These are phyloP conservation scores for Pleurostoma richardsiae DNA, from an alignment of 2,329 filamentous ascomycete species.

Conservation along the genomic window DNA sequence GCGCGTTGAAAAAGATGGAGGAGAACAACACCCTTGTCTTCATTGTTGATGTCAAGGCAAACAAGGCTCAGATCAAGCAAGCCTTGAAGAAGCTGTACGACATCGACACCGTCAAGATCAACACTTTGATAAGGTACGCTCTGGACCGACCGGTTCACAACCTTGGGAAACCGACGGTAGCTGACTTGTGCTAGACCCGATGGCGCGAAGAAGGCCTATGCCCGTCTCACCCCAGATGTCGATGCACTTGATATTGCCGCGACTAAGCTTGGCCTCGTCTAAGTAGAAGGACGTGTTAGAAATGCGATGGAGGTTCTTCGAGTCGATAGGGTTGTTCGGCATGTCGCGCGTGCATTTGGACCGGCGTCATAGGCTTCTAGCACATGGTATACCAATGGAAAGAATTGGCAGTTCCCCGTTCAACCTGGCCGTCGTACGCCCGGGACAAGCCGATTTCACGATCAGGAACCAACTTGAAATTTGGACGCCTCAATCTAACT, in stretches of 20 bases:
- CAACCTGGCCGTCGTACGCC: too few relatives aligned
- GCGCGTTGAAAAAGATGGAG: slow-evolving; percentile 99
- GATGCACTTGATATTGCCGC: slow-evolving; percentile 99
- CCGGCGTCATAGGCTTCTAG: slow-evolving; percentile 9
- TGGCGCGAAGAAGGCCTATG: slow-evolving; percentile 98
- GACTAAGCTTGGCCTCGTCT: slow-evolving; percentile 97
- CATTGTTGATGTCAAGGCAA: slow-evolving; percentile 94
- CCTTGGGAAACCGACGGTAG: background rate
- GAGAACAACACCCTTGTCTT: slow-evolving; percentile 99
- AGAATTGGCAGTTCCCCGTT: slow-evolving; percentile 4
- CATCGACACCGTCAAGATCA: slow-evolving; percentile 97
- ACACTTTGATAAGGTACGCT: slow-evolving; percentile 91
- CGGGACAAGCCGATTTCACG: too few relatives aligned
- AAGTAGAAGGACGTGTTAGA: slow-evolving; percentile 45
- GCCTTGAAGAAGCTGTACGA: slow-evolving; percentile 99
- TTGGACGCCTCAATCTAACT: too few relatives aligned
- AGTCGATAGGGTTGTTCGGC: too few relatives aligned
- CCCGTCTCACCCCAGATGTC: slow-evolving; percentile 90
- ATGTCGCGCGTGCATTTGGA: slow-evolving; percentile 1
- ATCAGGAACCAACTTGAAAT: too few relatives aligned
- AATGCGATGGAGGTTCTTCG: slow-evolving; percentile 23
- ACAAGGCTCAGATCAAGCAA: slow-evolving; percentile 99
- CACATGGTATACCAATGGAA: slow-evolving; percentile 11
- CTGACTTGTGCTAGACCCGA: slow-evolving; percentile 60
- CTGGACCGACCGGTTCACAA: background rate